Evolutionary conservation across 2,329 filamentous ascomycete species (phyloP), one percentile per base, ranked within the genome.

Genomic region (Aspergillus floridensis): DNA sequence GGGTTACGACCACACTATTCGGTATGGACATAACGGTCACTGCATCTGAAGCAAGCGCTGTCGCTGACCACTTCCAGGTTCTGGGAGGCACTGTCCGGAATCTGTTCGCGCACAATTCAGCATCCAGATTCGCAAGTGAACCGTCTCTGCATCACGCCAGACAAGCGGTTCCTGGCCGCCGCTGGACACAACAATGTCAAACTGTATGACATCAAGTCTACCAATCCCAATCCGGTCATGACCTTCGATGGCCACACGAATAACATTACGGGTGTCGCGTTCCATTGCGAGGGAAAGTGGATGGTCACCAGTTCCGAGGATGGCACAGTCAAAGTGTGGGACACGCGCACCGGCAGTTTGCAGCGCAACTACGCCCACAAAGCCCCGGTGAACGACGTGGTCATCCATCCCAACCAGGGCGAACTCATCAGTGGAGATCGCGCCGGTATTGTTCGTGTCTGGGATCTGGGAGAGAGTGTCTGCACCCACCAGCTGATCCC

Each of bases 241-340:
- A 93, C 90, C 21, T 98, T 99, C 70, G 93, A 98, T 74, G 95
- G 95, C 47, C 95, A 99, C 78, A 95, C 91, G 12, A 92, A 88
- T 66, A 99, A 99, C 71, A 89, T 99, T 73, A 99, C 95, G 0
- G 95, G 95, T 48, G 91, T 99, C 50, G 93, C 93, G 11, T 99
- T 99, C 74, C 95, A 99, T 76, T 98, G 93, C 75, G 95, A 99
- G 77, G 93, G 93, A 11, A 99, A 99, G 79, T 99, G 95, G 95
- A 97, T 99, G 91, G 95, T 98, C 19, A 99, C 95, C 10, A 96
- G 90, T 76, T 96, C 91, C 50, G 95, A 99, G 77, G 95, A 99
- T 72, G 91, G 93, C 69, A 96, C 92, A 0, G 93, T 97, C 72
- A 96, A 96, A 82, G 96, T 97, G 64, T 97, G 93, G 93, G 93